These are phyloP conservation scores for Fusarium poae DNA, from an alignment of 2,329 filamentous ascomycete genomes.

Conservation along the genomic window DNA sequence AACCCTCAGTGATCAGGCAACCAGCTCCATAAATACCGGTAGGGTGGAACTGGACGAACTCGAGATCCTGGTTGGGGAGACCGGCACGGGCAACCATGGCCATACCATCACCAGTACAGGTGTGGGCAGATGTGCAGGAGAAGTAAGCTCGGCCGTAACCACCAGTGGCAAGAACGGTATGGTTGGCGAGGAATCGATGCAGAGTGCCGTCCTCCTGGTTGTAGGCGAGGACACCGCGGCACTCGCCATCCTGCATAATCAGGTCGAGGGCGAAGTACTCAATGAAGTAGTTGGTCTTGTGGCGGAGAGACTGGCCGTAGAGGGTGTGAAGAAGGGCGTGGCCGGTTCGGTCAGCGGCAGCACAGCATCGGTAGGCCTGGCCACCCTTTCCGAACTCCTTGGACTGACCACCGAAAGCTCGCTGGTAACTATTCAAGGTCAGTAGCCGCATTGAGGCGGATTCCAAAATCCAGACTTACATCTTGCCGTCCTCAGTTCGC, in stretches of 20 bases:
- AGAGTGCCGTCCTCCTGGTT: slow-evolving; percentile 99
- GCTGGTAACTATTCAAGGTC: slow-evolving; percentile 80
- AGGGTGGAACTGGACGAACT: slow-evolving; percentile 99
- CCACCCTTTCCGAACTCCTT: slow-evolving; percentile 96
- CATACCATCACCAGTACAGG: slow-evolving; percentile 98
- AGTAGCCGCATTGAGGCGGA: slow-evolving; percentile 21
- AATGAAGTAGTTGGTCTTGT: slow-evolving; percentile 99
- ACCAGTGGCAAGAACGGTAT: slow-evolving; percentile 96
- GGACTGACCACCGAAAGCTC: slow-evolving; percentile 97
- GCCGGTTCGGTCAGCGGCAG: slow-evolving; percentile 94
- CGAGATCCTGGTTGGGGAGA: slow-evolving; percentile 98
- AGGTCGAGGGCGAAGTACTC: slow-evolving; percentile 98
- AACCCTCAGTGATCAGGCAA: slow-evolving; percentile 97
- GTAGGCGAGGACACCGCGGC: slow-evolving; percentile 95
- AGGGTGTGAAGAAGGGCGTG: slow-evolving; percentile 98
- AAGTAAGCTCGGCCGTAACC: slow-evolving; percentile 99
- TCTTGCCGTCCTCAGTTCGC: slow-evolving; percentile 94
- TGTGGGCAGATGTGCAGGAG: slow-evolving; percentile 97
- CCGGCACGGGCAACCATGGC: slow-evolving; percentile 98
- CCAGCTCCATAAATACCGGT: slow-evolving; percentile 99
- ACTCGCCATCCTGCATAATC: slow-evolving; percentile 97
- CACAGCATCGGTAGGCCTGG: slow-evolving; percentile 97
- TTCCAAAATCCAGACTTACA: slow-evolving; percentile 66
- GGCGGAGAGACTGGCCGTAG: slow-evolving; percentile 94
- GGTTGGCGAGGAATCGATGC: slow-evolving; percentile 95